Percentiles rank a stretch among this genome's conserved stretches.
phyloP scores from a whole-genome alignment of 306 rosid genomes.

The Prunus kanzakura region DNA sequence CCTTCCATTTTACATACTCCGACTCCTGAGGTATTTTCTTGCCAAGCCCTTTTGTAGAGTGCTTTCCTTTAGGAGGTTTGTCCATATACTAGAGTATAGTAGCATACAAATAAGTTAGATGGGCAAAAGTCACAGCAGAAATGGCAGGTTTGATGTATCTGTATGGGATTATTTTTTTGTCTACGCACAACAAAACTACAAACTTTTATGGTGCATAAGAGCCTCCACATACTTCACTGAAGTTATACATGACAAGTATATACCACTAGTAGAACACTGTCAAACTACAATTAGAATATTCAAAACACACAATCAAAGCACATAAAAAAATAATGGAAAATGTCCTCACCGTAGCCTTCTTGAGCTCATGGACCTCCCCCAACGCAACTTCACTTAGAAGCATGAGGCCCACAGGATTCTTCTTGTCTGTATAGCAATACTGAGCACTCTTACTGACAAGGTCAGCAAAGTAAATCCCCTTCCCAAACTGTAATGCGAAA shows the following conservation, averaged over 20 bases:
- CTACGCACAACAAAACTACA: not conserved
- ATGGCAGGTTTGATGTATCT: not conserved
- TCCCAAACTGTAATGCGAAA: constrained; percentile 76
- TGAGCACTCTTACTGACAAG: constrained; percentile 97
- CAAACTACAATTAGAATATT: not conserved
- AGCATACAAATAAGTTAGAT: constrained; percentile 2
- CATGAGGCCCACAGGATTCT: constrained; percentile 82
- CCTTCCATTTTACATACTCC: constrained; percentile 69
- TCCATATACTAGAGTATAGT: constrained; percentile 72
- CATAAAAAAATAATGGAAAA: constrained; percentile 11
- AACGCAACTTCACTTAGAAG: constrained; percentile 92
- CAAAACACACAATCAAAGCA: not conserved
- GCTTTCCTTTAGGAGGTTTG: constrained; percentile 88
- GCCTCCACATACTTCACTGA: not conserved
- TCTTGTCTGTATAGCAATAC: constrained; percentile 95
- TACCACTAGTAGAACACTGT: not conserved
- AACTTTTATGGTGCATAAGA: not conserved
- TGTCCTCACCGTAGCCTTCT: constrained; percentile 69
- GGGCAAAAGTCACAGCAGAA: not conserved
- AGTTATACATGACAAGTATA: not conserved
- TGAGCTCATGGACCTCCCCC: constrained; percentile 81
- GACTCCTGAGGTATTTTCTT: constrained; percentile 67
- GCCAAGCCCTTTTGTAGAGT: constrained; percentile 91
- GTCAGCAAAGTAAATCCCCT: constrained; percentile 94
- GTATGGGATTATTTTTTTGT: not conserved